Evolutionary conservation across 1,284 basidiomycete species (phyloP).

Genomic region (Hortiboletus rubellus): DNA sequence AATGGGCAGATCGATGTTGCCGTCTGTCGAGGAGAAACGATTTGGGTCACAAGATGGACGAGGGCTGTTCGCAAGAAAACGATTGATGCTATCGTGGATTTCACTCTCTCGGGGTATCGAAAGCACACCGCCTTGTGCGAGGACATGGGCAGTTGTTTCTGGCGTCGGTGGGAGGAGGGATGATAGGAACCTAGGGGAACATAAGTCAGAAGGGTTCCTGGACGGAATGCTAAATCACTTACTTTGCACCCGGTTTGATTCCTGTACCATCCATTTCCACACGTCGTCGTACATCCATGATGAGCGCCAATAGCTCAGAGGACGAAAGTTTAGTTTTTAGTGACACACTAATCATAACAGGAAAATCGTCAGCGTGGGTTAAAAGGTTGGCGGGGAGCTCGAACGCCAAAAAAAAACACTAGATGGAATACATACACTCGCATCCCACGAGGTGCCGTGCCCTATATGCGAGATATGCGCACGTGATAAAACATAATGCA

Average conservation of each 20-base stretch:
- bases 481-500: slow-evolving; percentile 14
- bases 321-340: slow-evolving; percentile 72
- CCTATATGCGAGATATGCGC: not conserved
- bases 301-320: slow-evolving; percentile 65
- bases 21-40: not conserved
- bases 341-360: slow-evolving; percentile 55
- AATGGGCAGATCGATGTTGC: not conserved
- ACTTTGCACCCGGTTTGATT: slow-evolving; percentile 43
- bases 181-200: slow-evolving; percentile 60
- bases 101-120: slow-evolving; percentile 25
- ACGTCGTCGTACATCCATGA: slow-evolving; percentile 68
- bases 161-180: slow-evolving; percentile 71
- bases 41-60: slow-evolving; percentile 9
- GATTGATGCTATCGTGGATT: not conserved
- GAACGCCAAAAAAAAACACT: not conserved
- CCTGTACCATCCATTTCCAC: slow-evolving; percentile 73
- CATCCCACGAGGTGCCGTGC: not conserved
- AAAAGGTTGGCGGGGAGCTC: not conserved
- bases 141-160: slow-evolving; percentile 65
- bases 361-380: slow-evolving; percentile 8
- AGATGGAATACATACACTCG: not conserved
- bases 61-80: not conserved
- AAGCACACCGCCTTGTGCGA: slow-evolving; percentile 61
- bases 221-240: not conserved
- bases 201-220: not conserved